These are phyloP conservation scores for Pyrenula aspistea DNA, from an alignment of 495 filamentous ascomycete species.

Conservation along the genomic window DNA sequence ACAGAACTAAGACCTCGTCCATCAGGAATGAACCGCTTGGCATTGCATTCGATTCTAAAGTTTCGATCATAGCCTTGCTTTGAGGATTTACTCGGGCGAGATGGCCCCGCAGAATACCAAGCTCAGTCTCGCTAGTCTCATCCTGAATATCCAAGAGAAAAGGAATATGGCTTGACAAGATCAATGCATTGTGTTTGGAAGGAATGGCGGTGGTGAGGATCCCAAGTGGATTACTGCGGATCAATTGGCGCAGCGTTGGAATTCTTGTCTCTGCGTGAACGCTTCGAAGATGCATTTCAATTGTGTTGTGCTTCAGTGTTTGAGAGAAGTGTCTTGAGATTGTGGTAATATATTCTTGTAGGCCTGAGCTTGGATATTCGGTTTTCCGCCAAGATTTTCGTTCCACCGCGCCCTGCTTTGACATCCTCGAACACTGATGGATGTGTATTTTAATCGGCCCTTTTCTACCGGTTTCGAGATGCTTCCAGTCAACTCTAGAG, in stretches of 20 bases:
- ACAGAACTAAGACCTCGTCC: constrained; percentile 33
- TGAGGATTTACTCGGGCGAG: constrained; percentile 44
- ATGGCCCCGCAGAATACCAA: constrained; percentile 36
- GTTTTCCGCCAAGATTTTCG: too few species aligned
- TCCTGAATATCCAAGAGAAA: constrained; percentile 5
- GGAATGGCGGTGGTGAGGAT: background rate
- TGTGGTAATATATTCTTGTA: background rate
- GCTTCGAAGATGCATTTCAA: background rate
- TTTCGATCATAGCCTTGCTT: constrained; percentile 40
- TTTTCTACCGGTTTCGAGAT: too few species aligned
- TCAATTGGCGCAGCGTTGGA: background rate
- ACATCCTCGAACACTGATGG: too few species aligned
- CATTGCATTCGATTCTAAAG: constrained; percentile 9
- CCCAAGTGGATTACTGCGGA: background rate
- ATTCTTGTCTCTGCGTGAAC: background rate
- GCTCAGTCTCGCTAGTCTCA: constrained; percentile 14
- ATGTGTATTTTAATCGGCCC: too few species aligned
- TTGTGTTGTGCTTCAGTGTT: background rate
- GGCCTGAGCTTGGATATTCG: too few species aligned
- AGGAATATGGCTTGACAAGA: background rate
- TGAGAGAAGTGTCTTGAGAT: background rate
- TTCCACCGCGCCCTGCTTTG: too few species aligned
- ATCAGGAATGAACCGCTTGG: constrained; percentile 6
- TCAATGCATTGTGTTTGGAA: background rate
- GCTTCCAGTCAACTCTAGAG: too few species aligned